Evolutionary conservation across 345 rosid genomes (phyloP).

Genomic region (Erucastrum elatum): DNA sequence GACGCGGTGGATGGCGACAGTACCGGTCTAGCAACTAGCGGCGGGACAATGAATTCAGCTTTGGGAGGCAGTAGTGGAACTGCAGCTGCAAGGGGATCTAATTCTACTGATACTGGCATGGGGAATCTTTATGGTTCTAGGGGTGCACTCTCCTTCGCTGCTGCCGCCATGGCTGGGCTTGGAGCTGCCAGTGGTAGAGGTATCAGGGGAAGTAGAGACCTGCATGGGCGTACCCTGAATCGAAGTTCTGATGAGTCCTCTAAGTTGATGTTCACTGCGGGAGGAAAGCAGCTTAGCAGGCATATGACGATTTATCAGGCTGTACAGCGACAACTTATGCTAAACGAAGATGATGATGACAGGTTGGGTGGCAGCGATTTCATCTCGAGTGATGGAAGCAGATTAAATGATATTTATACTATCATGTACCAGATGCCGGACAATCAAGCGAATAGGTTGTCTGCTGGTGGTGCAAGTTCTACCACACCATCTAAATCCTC

Average conservation of each 20-base stretch:
- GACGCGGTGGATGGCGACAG: conserved; percentile 72
- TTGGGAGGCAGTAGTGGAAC: conserved; percentile 86
- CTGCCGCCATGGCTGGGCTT: conserved; percentile 98
- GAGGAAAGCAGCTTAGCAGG: conserved; percentile 90
- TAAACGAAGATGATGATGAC: conserved; percentile 92
- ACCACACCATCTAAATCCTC: conserved; percentile 51
- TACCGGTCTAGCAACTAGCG: conserved; percentile 50
- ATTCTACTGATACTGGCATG: conserved; percentile 71
- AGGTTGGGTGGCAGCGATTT: conserved; percentile 79
- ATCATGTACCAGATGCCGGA: conserved; percentile 89
- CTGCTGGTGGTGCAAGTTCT: conserved; percentile 66
- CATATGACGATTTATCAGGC: conserved; percentile 98
- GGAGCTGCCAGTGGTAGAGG: conserved; percentile 93
- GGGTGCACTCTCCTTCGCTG: conserved; percentile 97
- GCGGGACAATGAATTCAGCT: conserved; percentile 59
- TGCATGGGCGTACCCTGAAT: conserved; percentile 70
- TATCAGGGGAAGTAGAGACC: conserved; percentile 86
- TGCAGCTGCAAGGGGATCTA: conserved; percentile 65
- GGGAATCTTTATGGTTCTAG: conserved; percentile 76
- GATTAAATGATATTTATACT: conserved; percentile 84
- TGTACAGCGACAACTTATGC: conserved; percentile 87
- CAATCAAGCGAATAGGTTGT: conserved; percentile 65
- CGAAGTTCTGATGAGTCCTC: conserved; percentile 77
- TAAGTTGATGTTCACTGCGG: conserved; percentile 74
- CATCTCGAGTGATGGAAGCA: conserved; percentile 83